Evolutionary conservation across 495 filamentous ascomycete genomes (phyloP).

Genomic region (Immersiella caudata): DNA sequence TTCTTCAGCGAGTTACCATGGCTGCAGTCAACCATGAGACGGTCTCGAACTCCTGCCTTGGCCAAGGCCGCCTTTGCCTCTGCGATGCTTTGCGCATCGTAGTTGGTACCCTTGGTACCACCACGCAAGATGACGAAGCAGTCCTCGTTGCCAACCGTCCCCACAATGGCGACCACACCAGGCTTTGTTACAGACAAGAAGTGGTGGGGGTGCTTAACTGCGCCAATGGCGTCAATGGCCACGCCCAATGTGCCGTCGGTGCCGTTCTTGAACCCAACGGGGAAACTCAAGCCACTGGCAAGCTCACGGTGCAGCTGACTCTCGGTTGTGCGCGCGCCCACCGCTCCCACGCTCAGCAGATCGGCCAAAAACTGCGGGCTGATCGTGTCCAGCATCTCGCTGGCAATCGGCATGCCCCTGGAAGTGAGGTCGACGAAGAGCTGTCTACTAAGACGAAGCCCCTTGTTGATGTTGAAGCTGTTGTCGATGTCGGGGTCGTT

Average conservation of each 20-base stretch:
- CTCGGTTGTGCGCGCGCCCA: conserved; percentile 95
- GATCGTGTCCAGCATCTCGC: conserved; percentile 98
- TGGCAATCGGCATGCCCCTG: conserved; percentile 96
- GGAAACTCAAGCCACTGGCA: conserved; percentile 92
- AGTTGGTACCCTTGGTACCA: conserved; percentile 93
- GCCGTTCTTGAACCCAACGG: conserved; percentile 99
- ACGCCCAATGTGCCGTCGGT: conserved; percentile 91
- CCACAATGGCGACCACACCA: conserved; percentile 93
- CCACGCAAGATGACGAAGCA: conserved; percentile 97
- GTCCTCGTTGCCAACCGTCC: conserved; percentile 94
- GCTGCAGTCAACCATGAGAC: conserved; percentile 98
- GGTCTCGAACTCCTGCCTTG: conserved; percentile 50
- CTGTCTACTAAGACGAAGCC: conserved; percentile 81
- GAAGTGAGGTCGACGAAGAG: conserved; percentile 93
- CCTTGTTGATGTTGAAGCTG: conserved; percentile 99
- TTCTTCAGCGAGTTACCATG: conserved; percentile 96
- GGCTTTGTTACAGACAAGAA: conserved; percentile 99
- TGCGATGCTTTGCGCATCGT: conserved; percentile 78
- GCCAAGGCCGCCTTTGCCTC: conserved; percentile 39
- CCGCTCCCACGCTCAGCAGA: conserved; percentile 84
- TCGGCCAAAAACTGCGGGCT: conserved; percentile 98
- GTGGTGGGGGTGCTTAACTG: conserved; percentile 91
- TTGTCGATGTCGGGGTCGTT: conserved; percentile 99
- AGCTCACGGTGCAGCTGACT: conserved; percentile 93
- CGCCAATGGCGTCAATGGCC: conserved; percentile 94